Evolutionary conservation across 768 basidiomycete species (phyloP), one percentile per base, ranked within the genome.

Genomic region (Mrakia gelida): DNA sequence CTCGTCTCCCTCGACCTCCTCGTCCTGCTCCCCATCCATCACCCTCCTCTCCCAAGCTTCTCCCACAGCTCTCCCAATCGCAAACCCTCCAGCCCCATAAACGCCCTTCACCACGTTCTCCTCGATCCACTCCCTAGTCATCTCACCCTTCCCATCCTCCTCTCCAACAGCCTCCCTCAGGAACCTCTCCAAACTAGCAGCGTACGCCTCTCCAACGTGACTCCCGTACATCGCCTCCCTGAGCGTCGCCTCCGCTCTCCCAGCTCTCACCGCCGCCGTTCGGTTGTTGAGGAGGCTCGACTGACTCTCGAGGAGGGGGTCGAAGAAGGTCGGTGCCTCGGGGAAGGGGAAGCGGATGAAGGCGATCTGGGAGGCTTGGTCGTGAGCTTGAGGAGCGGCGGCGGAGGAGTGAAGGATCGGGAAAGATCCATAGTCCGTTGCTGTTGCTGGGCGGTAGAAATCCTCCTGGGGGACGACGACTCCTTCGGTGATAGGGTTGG

Each of bases 131-230:
- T 43, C 43, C 43, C 30, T 70, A 4, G 28, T 70, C n/a, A 30
- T n/a, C 26, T 62, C 76, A 18, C 56, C 56, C 10, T 61, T 41
- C 28, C 49, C 49, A 2, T 13, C 49, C 49, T 52, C 56, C 26
- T 61, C 38, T 21, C 72, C 72, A 15, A 52, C n/a, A 32, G 72
- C 71, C 32, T 56, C 71, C 61, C 34, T 41, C 32, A 78, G 10
- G 77, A 78, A 78, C 54, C 61, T 67, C 73, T 74, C 72, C 28
- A 78, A 15, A 34, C 62, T 67, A 10, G 28, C 34, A 21, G 73
- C 77, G 28, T 78, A 78, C 0, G 73, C 72, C 73, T 78, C 77
- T 21, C 72, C 77, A 1, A 74, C 38, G 26, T 73, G 72, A 52
- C 73, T 62, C 21, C 77, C 77, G 28, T 78, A 78, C 45, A 75